Base-by-base conservation (phyloP, 148 eudicot species). In the Vaccinium macrocarpon region DNA sequence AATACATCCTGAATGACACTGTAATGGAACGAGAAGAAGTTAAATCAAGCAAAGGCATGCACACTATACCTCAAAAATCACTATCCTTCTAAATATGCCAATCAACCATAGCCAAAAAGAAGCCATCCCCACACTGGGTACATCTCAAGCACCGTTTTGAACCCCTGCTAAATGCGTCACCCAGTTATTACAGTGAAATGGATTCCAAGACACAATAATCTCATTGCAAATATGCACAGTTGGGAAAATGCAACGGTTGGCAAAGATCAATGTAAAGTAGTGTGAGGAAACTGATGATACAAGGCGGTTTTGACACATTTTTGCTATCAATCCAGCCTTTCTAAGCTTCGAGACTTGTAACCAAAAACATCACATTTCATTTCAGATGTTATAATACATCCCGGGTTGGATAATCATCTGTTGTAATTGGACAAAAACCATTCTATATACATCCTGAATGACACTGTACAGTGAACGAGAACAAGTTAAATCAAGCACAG, bases 11-110 rank as follows among this genome's bases (percentile, higher is more conserved):
- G 6, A 68, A 68, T 27, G 42, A 27, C 19, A 11, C 16, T 66
- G 72, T 68, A 12, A 38, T 13, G 2, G 42, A 68, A 27, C 6
- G 42, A 68, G 73, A 27, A 25, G 18, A 25, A 68, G 18, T 68
- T 13, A 68, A 66, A 25, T 66, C 73, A 68, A 68, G 42, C 73
- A 68, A 27, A 66, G 11, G 72, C 12, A 23, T 9, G 18, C 18
- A 15, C 73, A 68, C 38, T 68, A 68, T 68, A 68, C 73, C 73
- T 68, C 73, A 68, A 68, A 68, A 68, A 68, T 68, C 2, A 8
- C 25, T 27, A 16, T 29, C 16, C 29, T 9, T 13, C 73, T 27
- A 29, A 27, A 27, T 13, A 27, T 68, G 42, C 73, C 73, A 27
- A 68, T 27, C 18, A 68, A 29, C 18, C 18, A 13, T 5, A 68